Conservation (phyloP, 2,329 filamentous ascomycete genomes). For the Malbranchea cinnamomea region DNA sequence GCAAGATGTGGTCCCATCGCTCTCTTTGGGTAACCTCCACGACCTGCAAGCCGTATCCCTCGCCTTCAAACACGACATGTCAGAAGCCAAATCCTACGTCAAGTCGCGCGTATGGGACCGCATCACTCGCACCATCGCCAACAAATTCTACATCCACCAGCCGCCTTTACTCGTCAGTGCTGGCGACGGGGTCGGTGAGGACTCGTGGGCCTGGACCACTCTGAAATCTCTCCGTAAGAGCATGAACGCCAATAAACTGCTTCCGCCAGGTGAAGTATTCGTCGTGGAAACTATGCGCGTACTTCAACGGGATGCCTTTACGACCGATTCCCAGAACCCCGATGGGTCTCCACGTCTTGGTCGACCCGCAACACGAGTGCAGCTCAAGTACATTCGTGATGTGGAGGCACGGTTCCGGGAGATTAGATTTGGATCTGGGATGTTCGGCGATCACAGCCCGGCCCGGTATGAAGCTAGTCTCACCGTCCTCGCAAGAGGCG, state of each 20-base stretch:
- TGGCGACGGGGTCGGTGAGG: conserved; percentile 41
- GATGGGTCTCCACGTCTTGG: conserved; percentile 38
- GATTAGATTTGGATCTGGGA: conserved; percentile 54
- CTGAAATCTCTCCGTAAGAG: conserved; percentile 50
- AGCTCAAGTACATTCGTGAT: conserved; percentile 55
- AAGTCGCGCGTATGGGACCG: conserved; percentile 51
- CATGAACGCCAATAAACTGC: conserved; percentile 54
- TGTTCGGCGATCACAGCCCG: conserved; percentile 64
- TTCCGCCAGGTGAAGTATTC: conserved; percentile 66
- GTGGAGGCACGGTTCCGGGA: conserved; percentile 57
- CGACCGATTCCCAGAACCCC: conserved; percentile 17
- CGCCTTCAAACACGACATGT: conserved; percentile 57
- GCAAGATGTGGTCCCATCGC: conserved; percentile 56
- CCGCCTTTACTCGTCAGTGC: conserved; percentile 29
- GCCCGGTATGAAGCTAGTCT: conserved; percentile 58
- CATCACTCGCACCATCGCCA: conserved; percentile 45
- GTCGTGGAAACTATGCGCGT: conserved; percentile 54
- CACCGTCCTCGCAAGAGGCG: conserved; percentile 39
- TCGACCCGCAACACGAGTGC: conserved; percentile 50
- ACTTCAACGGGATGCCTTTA: conserved; percentile 52
- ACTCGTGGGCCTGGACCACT: conserved; percentile 53
- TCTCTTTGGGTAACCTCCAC: conserved; percentile 59
- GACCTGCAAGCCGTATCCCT: conserved; percentile 59
- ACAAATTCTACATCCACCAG: conserved; percentile 44
- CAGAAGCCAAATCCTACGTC: conserved; percentile 51